phyloP scores from a whole-genome alignment of 306 rosid genomes.

The Begonia peltatifolia region DNA sequence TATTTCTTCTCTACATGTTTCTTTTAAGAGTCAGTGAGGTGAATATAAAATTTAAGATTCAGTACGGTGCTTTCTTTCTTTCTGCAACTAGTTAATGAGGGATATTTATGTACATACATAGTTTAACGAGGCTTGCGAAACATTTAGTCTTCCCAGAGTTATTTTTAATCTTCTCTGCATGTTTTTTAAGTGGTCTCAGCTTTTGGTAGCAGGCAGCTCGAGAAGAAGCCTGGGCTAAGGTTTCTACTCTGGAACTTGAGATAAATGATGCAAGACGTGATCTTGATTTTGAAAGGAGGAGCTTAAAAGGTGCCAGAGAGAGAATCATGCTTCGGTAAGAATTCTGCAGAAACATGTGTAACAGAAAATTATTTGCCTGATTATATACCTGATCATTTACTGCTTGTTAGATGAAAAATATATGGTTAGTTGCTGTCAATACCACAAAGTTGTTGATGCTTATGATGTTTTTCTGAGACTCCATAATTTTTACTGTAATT shows the following conservation, averaged over 20 bases:
- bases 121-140: too few relatives aligned
- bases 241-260: constrained; percentile 83
- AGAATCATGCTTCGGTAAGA: constrained; percentile 84
- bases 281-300: constrained; percentile 76
- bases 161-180: too few relatives aligned
- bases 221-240: constrained; percentile 99
- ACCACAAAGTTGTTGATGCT: too few relatives aligned
- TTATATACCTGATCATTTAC: neutral
- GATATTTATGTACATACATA: too few relatives aligned
- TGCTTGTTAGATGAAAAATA: neutral
- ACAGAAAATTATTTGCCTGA: neutral
- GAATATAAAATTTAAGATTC: too few relatives aligned
- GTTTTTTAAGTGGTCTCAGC: constrained; percentile 31
- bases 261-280: constrained; percentile 76
- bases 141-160: too few relatives aligned
- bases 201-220: constrained; percentile 97
- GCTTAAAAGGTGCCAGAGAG: constrained; percentile 84
- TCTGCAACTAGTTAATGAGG: too few relatives aligned
- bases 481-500: too few relatives aligned
- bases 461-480: too few relatives aligned
- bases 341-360: constrained; percentile 1
- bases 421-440: neutral
- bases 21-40: too few relatives aligned
- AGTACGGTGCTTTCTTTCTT: too few relatives aligned
- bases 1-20: too few relatives aligned